Base-by-base conservation (phyloP, 1,284 basidiomycete genomes). In the Clitocybe nebularis region DNA sequence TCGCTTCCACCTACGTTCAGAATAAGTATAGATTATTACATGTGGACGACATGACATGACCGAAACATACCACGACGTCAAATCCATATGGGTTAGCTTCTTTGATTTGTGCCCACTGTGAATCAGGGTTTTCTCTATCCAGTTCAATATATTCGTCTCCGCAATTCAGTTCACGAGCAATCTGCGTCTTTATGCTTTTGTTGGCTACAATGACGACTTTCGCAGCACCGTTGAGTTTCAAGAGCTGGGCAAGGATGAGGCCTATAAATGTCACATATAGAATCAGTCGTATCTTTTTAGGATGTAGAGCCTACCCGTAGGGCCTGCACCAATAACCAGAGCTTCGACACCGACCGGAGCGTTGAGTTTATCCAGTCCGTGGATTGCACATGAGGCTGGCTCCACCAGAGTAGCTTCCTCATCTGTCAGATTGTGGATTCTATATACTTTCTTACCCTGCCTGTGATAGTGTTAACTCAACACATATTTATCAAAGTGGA, bases 351-450 rank as follows among this genome's bases (percentile, higher is more conserved):
- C 90, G 47, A 90, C 84, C 11, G 82, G 75, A 20, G 86, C 79
- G 46, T 73, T 75, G 41, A 93, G 75, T 59, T 88, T 89, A 68
- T 93, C 91, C 47, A 91, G 75, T 9, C 90, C 90, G 64, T 93
- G 91, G 41, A 93, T 77, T 11, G 90, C 90, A 59, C 90, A 93
- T 10, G 89, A 82, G 3, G 89, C 85, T 13, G 90, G 90, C 61
- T 93, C 90, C 41, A 93, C 69, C n/a, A 93, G 75, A 3, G 88
- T 91, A 0, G 90, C 84, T 55, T 93, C 88, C 62, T 89, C 84
- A 55, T 93, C 89, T n/a, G 81, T 75, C 33, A 93, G 73, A 64
- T 92, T 92, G 56, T 84, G 64, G 59, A 93, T 85, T 64, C 85
- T 86, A 75, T 85, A 93, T 21, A 89, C 72, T 60, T 91, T 92